These are phyloP conservation scores for Emergomyces pasteurianus DNA, from an alignment of 2,329 filamentous ascomycete species.

Conservation along the genomic window DNA sequence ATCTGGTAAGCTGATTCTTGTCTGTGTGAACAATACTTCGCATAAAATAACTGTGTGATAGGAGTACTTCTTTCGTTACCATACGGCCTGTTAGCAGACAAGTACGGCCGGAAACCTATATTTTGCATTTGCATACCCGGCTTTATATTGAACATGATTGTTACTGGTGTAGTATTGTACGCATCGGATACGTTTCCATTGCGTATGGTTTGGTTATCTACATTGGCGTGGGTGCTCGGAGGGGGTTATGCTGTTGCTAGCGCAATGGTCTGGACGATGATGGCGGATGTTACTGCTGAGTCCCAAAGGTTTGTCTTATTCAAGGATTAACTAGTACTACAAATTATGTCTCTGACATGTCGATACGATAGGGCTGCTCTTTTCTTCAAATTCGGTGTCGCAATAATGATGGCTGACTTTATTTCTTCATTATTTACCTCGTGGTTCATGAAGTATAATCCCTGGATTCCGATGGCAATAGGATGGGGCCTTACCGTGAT, in stretches of 20 bases:
- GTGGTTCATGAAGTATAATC: constrained; percentile 28
- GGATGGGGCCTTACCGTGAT: constrained; percentile 23
- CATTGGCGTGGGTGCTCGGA: constrained; percentile 33
- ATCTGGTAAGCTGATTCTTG: constrained; percentile 16
- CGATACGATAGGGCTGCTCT: constrained; percentile 20
- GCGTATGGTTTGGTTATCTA: constrained; percentile 37
- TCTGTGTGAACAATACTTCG: not conserved
- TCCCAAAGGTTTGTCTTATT: constrained; percentile 27
- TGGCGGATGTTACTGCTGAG: constrained; percentile 37
- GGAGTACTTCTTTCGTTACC: constrained; percentile 37
- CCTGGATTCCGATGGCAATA: constrained; percentile 28
- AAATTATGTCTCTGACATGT: constrained; percentile 1
- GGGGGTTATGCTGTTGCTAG: constrained; percentile 36
- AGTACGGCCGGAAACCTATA: constrained; percentile 35
- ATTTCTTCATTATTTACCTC: constrained; percentile 26
- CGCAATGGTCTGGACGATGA: constrained; percentile 38
- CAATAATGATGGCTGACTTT: constrained; percentile 28
- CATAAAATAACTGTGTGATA: constrained; percentile 9
- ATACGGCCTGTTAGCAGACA: constrained; percentile 38
- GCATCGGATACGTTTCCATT: constrained; percentile 32
- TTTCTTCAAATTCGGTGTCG: constrained; percentile 31
- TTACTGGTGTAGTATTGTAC: constrained; percentile 25
- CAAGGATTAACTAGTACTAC: not conserved
- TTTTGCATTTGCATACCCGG: constrained; percentile 34
- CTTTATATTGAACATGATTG: constrained; percentile 23